A percentile compares a stretch with the other conserved stretches of the same genome.
phyloP scores from a whole-genome alignment of 1,284 basidiomycete species.

The Boletus sp. region DNA sequence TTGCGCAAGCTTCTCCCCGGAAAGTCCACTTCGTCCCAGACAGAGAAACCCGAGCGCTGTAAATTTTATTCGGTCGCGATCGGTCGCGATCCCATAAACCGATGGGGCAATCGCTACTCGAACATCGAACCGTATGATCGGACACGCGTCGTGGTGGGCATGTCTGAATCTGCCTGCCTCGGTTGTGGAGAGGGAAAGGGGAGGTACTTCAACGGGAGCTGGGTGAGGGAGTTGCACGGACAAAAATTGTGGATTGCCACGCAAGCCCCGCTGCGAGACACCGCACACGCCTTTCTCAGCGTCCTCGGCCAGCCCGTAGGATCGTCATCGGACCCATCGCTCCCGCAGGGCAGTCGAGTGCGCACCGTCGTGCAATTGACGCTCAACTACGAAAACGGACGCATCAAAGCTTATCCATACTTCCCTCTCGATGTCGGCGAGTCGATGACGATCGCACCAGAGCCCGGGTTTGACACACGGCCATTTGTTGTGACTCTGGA shows the following conservation, averaged over 20 bases:
- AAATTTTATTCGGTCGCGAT: constrained; percentile 54
- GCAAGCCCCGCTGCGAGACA: constrained; percentile 71
- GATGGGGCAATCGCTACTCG: constrained; percentile 60
- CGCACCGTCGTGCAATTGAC: constrained; percentile 81
- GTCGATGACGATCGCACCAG: constrained; percentile 47
- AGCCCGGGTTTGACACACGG: constrained; percentile 37
- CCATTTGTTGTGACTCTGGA: constrained; percentile 55
- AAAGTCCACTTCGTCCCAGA: constrained; percentile 27
- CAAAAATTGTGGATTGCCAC: constrained; percentile 79
- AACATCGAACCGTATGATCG: constrained; percentile 77
- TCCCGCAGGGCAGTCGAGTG: constrained; percentile 39
- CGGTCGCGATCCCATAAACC: constrained; percentile 45
- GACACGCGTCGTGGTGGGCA: constrained; percentile 57
- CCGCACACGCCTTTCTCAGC: constrained; percentile 71
- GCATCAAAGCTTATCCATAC: constrained; percentile 71
- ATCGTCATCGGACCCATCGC: constrained; percentile 31
- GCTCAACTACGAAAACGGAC: constrained; percentile 57
- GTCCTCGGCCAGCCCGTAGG: constrained; percentile 52
- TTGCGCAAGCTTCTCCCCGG: constrained; percentile 20
- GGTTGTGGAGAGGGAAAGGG: constrained; percentile 31
- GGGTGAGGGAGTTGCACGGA: constrained; percentile 70
- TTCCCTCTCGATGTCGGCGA: constrained; percentile 61
- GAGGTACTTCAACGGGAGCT: constrained; percentile 79
- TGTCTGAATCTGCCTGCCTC: constrained; percentile 15
- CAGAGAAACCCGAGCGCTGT: constrained; percentile 24